A percentile compares a stretch with the other conserved stretches of the same genome.
phyloP scores from a whole-genome alignment of 176 grass and related monocot species.

The Neostapfia colusana region DNA sequence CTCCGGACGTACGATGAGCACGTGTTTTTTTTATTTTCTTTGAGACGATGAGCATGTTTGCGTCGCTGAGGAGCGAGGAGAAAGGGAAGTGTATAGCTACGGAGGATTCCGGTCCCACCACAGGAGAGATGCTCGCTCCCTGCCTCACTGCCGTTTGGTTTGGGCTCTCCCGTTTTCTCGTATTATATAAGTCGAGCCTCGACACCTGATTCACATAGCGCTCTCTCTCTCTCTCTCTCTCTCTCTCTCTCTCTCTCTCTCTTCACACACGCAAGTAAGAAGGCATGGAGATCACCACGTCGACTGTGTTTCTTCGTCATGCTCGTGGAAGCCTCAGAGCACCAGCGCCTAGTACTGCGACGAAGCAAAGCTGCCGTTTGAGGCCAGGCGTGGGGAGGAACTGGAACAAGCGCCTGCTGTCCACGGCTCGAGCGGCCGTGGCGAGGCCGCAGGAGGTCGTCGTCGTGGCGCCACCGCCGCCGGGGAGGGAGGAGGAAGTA shows the following conservation, averaged over 20 bases:
- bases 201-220: not conserved
- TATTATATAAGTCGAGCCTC: not conserved
- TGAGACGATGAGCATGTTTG: no score
- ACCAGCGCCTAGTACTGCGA: not conserved
- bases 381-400: not conserved
- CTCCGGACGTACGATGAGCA: no score
- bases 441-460: conserved; percentile 37
- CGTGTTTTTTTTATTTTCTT: no score
- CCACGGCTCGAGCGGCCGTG: conserved; percentile 37
- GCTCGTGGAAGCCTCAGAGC: conserved; percentile 22
- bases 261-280: not conserved
- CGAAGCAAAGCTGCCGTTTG: not conserved
- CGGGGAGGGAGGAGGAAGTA: not conserved
- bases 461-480: not conserved
- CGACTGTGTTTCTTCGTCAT: conserved; percentile 35
- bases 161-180: conserved; percentile 21
- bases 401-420: conserved; percentile 6
- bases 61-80: not conserved
- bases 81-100: not conserved
- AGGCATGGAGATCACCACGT: conserved; percentile 38
- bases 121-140: conserved; percentile 37
- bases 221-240: not conserved
- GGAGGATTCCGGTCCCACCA: conserved; percentile 49
- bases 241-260: not conserved
- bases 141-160: not conserved